Percentiles rank a stretch among this genome's conserved stretches.
Evolutionary conservation across 2,329 filamentous ascomycete species (phyloP).

Genomic region (Sporothrix brunneoviolacea): DNA sequence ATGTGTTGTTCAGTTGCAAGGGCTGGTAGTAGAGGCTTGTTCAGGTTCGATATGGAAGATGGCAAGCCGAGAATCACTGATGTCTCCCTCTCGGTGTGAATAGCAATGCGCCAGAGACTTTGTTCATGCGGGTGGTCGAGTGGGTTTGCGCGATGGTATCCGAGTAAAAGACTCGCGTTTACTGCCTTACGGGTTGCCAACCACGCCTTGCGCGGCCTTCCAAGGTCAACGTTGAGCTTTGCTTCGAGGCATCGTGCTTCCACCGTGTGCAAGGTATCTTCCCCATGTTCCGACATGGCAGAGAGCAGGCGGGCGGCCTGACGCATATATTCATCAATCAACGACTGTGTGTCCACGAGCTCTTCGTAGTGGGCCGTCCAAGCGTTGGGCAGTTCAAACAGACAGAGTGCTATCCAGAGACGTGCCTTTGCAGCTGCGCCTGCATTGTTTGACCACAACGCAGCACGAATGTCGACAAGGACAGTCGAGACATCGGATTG

Average conservation of each 20-base stretch:
- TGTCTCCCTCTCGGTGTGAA: conserved; percentile 41
- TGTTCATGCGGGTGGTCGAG: conserved; percentile 25
- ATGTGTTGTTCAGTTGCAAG: not conserved
- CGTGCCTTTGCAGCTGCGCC: not conserved
- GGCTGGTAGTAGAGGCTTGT: conserved; percentile 6
- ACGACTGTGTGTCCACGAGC: conserved; percentile 33
- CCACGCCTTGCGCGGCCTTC: conserved; percentile 50
- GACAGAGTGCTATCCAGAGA: not conserved
- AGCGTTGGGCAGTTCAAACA: conserved; percentile 2
- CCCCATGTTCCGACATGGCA: conserved; percentile 42
- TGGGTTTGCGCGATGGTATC: conserved; percentile 32
- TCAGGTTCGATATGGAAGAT: conserved; percentile 29
- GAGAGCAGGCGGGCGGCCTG: conserved; percentile 40
- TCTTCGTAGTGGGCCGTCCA: conserved; percentile 27
- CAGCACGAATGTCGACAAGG: not conserved
- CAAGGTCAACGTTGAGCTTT: conserved; percentile 49
- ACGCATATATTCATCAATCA: conserved; percentile 39
- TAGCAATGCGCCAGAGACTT: conserved; percentile 34
- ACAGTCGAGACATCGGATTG: not conserved
- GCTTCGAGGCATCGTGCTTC: conserved; percentile 44
- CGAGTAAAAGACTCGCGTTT: conserved; percentile 45
- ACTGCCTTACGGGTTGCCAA: conserved; percentile 43
- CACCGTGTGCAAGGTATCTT: conserved; percentile 41
- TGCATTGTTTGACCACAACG: not conserved
- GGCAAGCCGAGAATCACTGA: conserved; percentile 49